Percentiles rank a stretch among this genome's conserved stretches.
Conservation (phyloP, 129 eudicot genomes). For the Centrapalus pauciflorus region DNA sequence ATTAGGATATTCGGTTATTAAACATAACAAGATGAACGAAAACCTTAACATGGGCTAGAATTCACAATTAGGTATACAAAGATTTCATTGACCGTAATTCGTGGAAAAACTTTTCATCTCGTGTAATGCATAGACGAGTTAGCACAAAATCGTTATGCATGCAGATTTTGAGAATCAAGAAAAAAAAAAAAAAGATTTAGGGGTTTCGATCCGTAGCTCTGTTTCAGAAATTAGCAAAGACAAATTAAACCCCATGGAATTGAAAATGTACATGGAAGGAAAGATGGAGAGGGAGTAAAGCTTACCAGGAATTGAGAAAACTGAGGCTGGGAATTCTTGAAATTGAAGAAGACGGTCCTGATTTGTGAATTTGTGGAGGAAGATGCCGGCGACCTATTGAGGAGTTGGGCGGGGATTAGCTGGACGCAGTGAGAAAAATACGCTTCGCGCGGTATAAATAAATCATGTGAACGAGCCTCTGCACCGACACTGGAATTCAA, state of each 20-base stretch:
- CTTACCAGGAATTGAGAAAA: neutral
- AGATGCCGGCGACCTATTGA: slow-evolving; percentile 20
- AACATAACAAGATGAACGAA: neutral
- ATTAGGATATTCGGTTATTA: neutral
- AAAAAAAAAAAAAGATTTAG: slow-evolving; percentile 3
- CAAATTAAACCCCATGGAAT: neutral
- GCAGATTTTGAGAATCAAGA: neutral
- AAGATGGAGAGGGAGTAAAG: neutral
- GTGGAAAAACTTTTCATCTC: neutral
- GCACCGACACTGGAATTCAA: no score
- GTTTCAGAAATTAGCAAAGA: neutral
- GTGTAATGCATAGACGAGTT: neutral
- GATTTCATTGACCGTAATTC: neutral
- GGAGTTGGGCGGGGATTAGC: neutral
- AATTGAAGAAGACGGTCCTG: neutral
- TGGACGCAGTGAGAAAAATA: neutral
- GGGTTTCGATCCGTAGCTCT: neutral
- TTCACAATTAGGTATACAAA: neutral
- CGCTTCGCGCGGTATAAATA: no score
- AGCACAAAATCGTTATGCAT: neutral
- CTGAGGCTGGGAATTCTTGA: neutral
- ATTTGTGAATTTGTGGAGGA: slow-evolving; percentile 3
- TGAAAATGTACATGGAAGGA: neutral
- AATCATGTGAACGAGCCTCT: no score
- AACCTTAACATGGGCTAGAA: neutral